Percentiles rank a stretch among this genome's conserved stretches.
Evolutionary conservation across 176 grass and related monocot species (phyloP).

Genomic region (Ananas comosus): DNA sequence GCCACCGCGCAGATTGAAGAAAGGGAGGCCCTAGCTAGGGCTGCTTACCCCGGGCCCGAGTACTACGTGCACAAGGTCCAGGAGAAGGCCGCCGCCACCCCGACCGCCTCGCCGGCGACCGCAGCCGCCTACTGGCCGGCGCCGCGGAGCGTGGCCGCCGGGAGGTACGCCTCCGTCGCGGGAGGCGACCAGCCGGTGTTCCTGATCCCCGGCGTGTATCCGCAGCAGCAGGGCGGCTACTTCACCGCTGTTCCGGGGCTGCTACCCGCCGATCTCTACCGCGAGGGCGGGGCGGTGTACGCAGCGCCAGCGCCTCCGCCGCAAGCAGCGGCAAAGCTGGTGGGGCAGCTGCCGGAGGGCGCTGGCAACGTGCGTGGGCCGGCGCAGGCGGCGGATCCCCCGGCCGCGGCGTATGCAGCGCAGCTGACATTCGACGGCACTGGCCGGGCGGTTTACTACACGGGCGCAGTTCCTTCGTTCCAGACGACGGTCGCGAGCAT

Average conservation of each 20-base stretch:
- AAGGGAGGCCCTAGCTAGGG: slow-evolving; percentile 59
- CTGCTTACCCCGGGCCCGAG: slow-evolving; percentile 36
- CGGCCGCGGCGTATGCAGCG: slow-evolving; percentile 20
- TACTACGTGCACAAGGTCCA: slow-evolving; percentile 48
- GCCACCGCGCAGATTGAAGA: slow-evolving; percentile 39
- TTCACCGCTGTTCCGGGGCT: slow-evolving; percentile 10
- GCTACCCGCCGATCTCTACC: slow-evolving; percentile 6
- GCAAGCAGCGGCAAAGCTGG: background rate
- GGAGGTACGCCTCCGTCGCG: slow-evolving; percentile 9
- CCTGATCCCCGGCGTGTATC: slow-evolving; percentile 5
- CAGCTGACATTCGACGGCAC: slow-evolving; percentile 67
- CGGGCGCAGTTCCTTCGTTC: slow-evolving; percentile 54
- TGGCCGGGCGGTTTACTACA: slow-evolving; percentile 78
- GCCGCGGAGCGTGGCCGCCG: background rate
- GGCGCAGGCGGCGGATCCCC: background rate
- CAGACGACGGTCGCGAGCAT: slow-evolving; percentile 24
- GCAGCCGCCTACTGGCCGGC: slow-evolving; percentile 26
- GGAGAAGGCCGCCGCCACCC: slow-evolving; percentile 33
- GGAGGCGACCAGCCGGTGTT: slow-evolving; percentile 14
- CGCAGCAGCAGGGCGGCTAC: background rate
- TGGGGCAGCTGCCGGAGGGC: background rate
- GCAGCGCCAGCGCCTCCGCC: slow-evolving; percentile 20
- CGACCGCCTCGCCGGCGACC: slow-evolving; percentile 32
- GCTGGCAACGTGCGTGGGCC: background rate
- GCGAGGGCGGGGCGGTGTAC: background rate